Percentiles rank a stretch among this genome's conserved stretches.
These are phyloP conservation scores for Aspergillus bombycis DNA, from an alignment of 2,329 filamentous ascomycete genomes.

Conservation along the genomic window DNA sequence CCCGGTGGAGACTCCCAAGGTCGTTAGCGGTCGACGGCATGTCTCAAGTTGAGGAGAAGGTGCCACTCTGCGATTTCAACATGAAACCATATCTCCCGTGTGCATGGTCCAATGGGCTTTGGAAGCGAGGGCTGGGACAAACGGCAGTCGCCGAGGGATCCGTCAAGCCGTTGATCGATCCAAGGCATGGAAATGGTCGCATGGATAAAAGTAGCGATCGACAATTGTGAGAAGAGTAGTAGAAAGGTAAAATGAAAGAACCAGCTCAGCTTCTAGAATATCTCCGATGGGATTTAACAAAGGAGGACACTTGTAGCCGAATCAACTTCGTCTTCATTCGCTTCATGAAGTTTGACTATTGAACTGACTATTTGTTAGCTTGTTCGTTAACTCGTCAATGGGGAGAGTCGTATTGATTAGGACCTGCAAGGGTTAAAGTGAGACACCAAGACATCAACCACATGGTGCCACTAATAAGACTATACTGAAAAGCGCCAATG, in stretches of 20 bases:
- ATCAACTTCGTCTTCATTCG: background rate
- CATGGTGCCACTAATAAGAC: background rate
- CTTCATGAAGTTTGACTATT: background rate
- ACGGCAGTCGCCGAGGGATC: slow-evolving; percentile 2
- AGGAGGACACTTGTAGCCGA: background rate
- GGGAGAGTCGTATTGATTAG: background rate
- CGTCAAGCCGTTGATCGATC: background rate
- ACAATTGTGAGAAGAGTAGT: background rate
- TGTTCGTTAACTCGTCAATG: background rate
- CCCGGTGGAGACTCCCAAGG: slow-evolving; percentile 18
- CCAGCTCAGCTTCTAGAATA: background rate
- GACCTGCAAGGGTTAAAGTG: background rate
- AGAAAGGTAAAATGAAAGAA: background rate
- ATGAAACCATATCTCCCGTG: slow-evolving; percentile 25
- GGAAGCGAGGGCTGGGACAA: background rate
- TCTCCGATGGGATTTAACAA: background rate
- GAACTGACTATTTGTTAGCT: background rate
- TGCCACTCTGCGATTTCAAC: slow-evolving; percentile 19
- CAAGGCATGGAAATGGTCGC: background rate
- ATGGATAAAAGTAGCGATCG: background rate
- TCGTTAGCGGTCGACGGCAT: slow-evolving; percentile 17
- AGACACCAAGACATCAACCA: background rate
- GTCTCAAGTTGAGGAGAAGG: slow-evolving; percentile 27
- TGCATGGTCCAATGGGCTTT: slow-evolving; percentile 10
- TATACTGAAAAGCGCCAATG: background rate